Conservation (phyloP, 768 basidiomycete species). For the Serendipita indica region DNA sequence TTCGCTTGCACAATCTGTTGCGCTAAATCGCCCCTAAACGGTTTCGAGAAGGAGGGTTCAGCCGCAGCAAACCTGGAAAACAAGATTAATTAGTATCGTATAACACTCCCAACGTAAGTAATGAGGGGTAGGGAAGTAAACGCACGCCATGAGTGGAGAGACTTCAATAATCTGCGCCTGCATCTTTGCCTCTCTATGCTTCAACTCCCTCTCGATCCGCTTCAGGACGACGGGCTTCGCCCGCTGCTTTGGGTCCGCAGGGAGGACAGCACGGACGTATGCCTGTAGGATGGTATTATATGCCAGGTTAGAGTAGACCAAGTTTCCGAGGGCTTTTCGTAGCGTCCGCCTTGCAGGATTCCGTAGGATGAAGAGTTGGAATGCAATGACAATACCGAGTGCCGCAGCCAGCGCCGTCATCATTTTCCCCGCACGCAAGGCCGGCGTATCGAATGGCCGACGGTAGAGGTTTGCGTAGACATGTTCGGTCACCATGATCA, state of each 20-base stretch:
- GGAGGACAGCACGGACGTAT: slow-evolving; percentile 13
- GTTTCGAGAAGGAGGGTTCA: slow-evolving; percentile 16
- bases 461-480: slow-evolving; percentile 17
- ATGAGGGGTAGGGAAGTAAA: background rate
- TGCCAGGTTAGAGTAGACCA: slow-evolving; percentile 15
- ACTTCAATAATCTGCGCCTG: slow-evolving; percentile 18
- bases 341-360: slow-evolving; percentile 20
- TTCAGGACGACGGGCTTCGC: slow-evolving; percentile 13
- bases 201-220: slow-evolving; percentile 17
- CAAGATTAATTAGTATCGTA: background rate
- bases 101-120: background rate
- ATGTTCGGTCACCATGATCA: slow-evolving; percentile 16
- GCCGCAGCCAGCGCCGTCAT: slow-evolving; percentile 20
- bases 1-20: slow-evolving; percentile 16
- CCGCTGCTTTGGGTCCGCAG: slow-evolving; percentile 14
- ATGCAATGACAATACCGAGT: slow-evolving; percentile 19
- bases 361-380: slow-evolving; percentile 20
- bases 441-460: slow-evolving; percentile 19
- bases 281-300: slow-evolving; percentile 19
- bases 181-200: slow-evolving; percentile 18
- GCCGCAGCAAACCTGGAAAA: slow-evolving; percentile 18
- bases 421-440: slow-evolving; percentile 16
- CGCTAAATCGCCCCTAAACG: slow-evolving; percentile 16
- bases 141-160: slow-evolving; percentile 18
- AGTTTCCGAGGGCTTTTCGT: slow-evolving; percentile 15